Conservation (phyloP, 2,329 filamentous ascomycete genomes). For the Paecilomyces dactylethromorphus region DNA sequence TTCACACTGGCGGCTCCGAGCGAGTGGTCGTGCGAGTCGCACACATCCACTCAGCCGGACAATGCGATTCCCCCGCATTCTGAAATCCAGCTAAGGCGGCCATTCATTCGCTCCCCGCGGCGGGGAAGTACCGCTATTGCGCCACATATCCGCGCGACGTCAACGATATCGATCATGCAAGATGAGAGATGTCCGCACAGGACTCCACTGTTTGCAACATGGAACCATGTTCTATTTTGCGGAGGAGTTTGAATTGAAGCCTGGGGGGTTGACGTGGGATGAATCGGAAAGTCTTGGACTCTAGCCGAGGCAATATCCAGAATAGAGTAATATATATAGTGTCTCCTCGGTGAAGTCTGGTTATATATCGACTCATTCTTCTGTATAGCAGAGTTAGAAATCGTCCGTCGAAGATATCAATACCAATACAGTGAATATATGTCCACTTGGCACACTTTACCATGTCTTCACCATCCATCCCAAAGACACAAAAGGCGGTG, state of each 20-base stretch:
- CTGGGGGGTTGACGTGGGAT: neutral
- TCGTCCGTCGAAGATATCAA: neutral
- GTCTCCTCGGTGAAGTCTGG: neutral
- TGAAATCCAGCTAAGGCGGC: neutral
- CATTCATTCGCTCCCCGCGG: neutral
- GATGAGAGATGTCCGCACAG: neutral
- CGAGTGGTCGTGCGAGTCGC: too few species aligned
- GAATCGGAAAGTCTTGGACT: neutral
- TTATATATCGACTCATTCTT: neutral
- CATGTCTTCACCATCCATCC: conserved; percentile 22
- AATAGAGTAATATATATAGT: neutral
- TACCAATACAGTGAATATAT: neutral
- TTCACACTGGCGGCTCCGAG: neutral
- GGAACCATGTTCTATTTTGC: neutral
- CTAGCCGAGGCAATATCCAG: neutral
- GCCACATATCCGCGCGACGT: neutral
- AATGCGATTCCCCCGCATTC: neutral
- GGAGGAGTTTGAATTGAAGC: neutral
- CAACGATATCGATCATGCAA: neutral
- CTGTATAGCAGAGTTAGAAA: neutral
- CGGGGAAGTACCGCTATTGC: neutral
- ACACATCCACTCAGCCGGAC: neutral
- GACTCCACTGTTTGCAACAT: neutral
- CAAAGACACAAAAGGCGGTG: conserved; percentile 56
- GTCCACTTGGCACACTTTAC: neutral